Percentiles rank a stretch among this genome's conserved stretches.
Conservation (phyloP, 148 eudicot genomes). For the Camellia sinensis region DNA sequence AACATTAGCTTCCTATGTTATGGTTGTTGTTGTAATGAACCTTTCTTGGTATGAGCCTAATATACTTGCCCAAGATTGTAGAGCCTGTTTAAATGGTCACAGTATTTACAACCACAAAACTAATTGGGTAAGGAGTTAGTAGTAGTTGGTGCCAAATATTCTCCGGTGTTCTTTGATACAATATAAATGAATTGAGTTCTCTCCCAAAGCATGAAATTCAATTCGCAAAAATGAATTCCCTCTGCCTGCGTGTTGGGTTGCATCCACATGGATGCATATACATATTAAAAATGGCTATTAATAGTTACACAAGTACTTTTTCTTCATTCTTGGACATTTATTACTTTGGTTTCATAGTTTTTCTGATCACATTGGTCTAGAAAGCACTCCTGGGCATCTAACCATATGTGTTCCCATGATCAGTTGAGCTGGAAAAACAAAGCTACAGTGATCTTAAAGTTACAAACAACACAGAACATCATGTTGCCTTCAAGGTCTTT, state of each 20-base stretch:
- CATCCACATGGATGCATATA: background rate
- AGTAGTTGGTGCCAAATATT: background rate
- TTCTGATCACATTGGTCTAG: background rate
- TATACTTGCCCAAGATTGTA: background rate
- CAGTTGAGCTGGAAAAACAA: slow-evolving; percentile 93
- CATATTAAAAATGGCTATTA: background rate
- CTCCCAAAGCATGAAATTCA: background rate
- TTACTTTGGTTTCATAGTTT: background rate
- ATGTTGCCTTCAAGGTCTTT: slow-evolving; percentile 92
- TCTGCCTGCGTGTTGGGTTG: slow-evolving; percentile 2
- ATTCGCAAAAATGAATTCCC: background rate
- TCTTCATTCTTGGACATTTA: background rate
- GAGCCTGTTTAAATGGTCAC: background rate
- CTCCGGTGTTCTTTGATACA: background rate
- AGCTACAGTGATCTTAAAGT: slow-evolving; percentile 86
- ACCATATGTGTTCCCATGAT: slow-evolving; percentile 9
- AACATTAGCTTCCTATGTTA: background rate
- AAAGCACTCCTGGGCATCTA: slow-evolving; percentile 3
- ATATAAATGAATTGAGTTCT: background rate
- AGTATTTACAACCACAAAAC: background rate
- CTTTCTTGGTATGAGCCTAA: background rate
- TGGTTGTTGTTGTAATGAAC: background rate
- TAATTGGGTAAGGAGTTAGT: background rate
- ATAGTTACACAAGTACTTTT: slow-evolving; percentile 1
- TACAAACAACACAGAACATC: slow-evolving; percentile 64